Conservation (phyloP, 805 yeast genomes). For the Yarrowia yakushimensis region DNA sequence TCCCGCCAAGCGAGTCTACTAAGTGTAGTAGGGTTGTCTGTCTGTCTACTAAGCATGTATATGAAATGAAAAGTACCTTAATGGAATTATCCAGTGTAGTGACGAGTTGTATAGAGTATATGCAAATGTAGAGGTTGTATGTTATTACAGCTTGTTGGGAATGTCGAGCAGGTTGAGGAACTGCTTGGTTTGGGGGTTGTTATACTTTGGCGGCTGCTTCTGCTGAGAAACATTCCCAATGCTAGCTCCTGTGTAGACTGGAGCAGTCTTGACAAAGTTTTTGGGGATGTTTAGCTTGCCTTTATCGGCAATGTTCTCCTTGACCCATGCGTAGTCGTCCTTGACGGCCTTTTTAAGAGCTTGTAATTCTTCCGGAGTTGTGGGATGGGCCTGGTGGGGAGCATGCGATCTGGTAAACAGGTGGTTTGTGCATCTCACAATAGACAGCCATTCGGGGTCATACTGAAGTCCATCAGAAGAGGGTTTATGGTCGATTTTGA, state of each 20-base stretch:
- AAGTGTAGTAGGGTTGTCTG: slow-evolving; percentile 3
- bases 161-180: slow-evolving; percentile 29
- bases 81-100: neutral
- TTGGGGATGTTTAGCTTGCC: slow-evolving; percentile 34
- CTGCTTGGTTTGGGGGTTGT: slow-evolving; percentile 35
- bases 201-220: slow-evolving; percentile 1
- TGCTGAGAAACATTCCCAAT: neutral
- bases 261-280: slow-evolving; percentile 30
- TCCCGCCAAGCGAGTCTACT: slow-evolving; percentile 90
- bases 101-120: neutral
- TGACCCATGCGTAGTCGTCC: slow-evolving; percentile 35
- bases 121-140: neutral
- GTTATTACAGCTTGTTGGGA: neutral
- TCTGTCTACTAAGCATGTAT: slow-evolving; percentile 47
- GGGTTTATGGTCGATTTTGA: slow-evolving; percentile 39
- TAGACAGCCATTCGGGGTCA: slow-evolving; percentile 42
- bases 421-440: slow-evolving; percentile 33
- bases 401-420: slow-evolving; percentile 27
- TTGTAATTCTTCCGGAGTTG: neutral
- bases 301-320: slow-evolving; percentile 32
- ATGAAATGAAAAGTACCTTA: slow-evolving; percentile 22
- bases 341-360: slow-evolving; percentile 27
- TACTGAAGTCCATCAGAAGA: slow-evolving; percentile 29
- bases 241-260: neutral
- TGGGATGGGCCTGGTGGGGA: neutral